Base-by-base conservation (phyloP, 163 green algal genomes). In the Chlamydomonas reinhardtii region DNA sequence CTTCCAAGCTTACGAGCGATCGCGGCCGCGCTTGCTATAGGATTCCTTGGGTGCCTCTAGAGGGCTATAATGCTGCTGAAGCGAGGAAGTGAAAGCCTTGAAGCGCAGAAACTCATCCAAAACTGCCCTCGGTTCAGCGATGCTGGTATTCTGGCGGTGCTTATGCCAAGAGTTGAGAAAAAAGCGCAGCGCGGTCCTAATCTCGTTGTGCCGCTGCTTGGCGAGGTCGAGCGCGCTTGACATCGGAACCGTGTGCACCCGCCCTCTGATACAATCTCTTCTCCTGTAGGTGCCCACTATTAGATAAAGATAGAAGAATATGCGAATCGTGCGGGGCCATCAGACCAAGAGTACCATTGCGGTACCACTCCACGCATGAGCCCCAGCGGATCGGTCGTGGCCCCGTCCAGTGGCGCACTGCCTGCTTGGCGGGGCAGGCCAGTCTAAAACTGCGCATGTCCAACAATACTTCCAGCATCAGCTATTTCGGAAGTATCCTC, bases 131-230 rank as follows among this genome's bases (percentile, higher is more conserved):
- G 81, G 86, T 37, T 90, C 72, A 8, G 76, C 25, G 3, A 85
- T 89, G 52, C 77, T 48, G 77, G 86, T 73, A 2, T 78, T 34
- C 59, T 91, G 89, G 68, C 89, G 87, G 73, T 92, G 83, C 73
- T 93, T 93, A 85, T 95, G 91, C 78, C 87, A 90, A 17, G 73
- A 86, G 12, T 84, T 65, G 12, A 95, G 64, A 71, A 95, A 94
- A 62, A 94, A 95, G 6, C 75, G 86, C 11, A 95, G 79, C 6
- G 92, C 92, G 2, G 87, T 78, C 27, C 90, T 82, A 31, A 95
- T 93, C 56, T 95, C 92, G 59, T 91, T 85, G 88, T 95, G 92
- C 17, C 92, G 76, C 37, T 89, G 74, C 20, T 93, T 84, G 31
- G 69, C 80, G 14, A 6, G 39, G 20, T 73, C 69, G 16, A 35